Conservation (phyloP, 768 basidiomycete genomes). For the Psilocybe tampanensis region DNA sequence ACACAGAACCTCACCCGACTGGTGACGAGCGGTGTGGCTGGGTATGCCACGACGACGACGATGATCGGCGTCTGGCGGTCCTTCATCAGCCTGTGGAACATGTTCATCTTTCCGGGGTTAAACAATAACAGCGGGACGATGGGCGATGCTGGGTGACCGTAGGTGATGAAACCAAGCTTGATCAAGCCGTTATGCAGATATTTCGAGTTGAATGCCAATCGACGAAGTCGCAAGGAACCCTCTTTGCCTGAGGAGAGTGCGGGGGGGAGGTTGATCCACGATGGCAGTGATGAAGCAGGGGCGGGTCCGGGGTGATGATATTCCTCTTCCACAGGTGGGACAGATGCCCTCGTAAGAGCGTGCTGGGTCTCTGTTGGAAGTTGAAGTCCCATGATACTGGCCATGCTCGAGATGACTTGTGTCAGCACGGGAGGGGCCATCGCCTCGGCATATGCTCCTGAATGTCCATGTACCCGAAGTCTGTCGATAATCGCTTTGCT, state of each 20-base stretch:
- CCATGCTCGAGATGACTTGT: slow-evolving; percentile 91
- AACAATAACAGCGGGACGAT: slow-evolving; percentile 93
- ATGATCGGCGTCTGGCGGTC: slow-evolving; percentile 79
- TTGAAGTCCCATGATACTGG: slow-evolving; percentile 93
- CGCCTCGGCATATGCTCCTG: slow-evolving; percentile 85
- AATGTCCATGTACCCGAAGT: slow-evolving; percentile 79
- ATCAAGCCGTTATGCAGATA: slow-evolving; percentile 86
- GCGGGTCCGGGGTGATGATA: slow-evolving; percentile 69
- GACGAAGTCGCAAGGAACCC: slow-evolving; percentile 77
- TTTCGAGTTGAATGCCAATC: slow-evolving; percentile 93
- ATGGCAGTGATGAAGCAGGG: slow-evolving; percentile 62
- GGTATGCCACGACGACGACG: slow-evolving; percentile 89
- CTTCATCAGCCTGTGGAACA: slow-evolving; percentile 90
- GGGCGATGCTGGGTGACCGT: slow-evolving; percentile 88
- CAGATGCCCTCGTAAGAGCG: not conserved
- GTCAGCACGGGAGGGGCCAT: slow-evolving; percentile 91
- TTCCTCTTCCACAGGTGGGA: slow-evolving; percentile 36
- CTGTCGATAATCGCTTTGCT: slow-evolving; percentile 78
- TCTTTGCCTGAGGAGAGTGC: slow-evolving; percentile 80
- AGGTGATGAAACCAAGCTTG: slow-evolving; percentile 96
- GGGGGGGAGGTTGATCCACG: slow-evolving; percentile 78
- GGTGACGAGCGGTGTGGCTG: slow-evolving; percentile 87
- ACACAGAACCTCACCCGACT: slow-evolving; percentile 92
- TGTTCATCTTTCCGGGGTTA: slow-evolving; percentile 91
- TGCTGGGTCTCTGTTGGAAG: slow-evolving; percentile 33